Evolutionary conservation across 2,329 filamentous ascomycete genomes (phyloP), one percentile per base, ranked within the genome.

Genomic region (Rhynchosporium graminicola): DNA sequence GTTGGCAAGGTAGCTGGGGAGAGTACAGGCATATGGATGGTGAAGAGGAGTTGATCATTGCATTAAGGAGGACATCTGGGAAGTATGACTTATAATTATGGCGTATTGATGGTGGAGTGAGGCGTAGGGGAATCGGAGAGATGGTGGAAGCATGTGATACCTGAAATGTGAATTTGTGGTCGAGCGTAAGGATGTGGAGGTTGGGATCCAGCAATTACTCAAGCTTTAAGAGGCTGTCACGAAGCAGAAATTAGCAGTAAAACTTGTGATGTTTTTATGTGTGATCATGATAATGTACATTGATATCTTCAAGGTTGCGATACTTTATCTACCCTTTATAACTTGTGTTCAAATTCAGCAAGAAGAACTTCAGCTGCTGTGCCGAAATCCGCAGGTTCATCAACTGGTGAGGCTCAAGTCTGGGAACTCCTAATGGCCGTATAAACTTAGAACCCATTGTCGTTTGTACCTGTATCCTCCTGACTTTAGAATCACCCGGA

Each of bases 321-420:
- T 5, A 20, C 3, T 54, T 8, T 8, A 13, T 55, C 6, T 20
- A 29, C 36, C 58, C 20, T 50, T 42, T 55, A 56, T 67, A 60
- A 38, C 48, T 38, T 36, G 43, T 57, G 36, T 58, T 57, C 15
- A 67, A 40, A 3, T 56, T 60, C 26, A 56, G 36, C 26, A 70
- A 59, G 38, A 69, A 57, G 26, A 29, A 54, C 56, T 61, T 67
- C 29, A 70, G 46, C 33, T 47, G 57, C 26, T 52, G 47, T n/a
- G 66, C 38, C 9, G 31, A 61, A 8, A 70, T 61, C 13, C 55
- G 31, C 10, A 70, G 57, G 43, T 57, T 62, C 48, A 60, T 65
- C 51, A 70, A 43, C 28, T 68, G 54, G 31, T 62, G 45, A 8
- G 43, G 56, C n/a, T n/a, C 42, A 20, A 64, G 38, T 2, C 40